These are phyloP conservation scores for Xylaria sp. DNA, from an alignment of 2,329 filamentous ascomycete genomes.

Conservation along the genomic window DNA sequence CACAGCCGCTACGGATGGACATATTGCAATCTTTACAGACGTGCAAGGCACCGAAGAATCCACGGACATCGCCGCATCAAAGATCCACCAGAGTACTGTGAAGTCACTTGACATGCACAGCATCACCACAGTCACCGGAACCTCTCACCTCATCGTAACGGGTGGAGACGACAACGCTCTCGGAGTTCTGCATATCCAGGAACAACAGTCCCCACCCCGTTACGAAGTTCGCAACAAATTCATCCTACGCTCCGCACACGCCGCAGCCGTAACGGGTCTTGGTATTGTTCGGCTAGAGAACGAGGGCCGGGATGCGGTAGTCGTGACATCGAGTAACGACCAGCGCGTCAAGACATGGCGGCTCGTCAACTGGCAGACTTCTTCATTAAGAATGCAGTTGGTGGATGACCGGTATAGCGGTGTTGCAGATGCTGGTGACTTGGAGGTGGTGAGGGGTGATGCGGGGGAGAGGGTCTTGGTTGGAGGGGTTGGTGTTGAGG, in stretches of 20 bases:
- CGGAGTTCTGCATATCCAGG: slow-evolving; percentile 34
- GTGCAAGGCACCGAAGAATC: slow-evolving; percentile 19
- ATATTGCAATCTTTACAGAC: slow-evolving; percentile 56
- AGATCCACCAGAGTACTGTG: slow-evolving; percentile 75
- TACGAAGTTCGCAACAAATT: slow-evolving; percentile 21
- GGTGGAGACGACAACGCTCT: slow-evolving; percentile 88
- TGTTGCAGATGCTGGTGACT: slow-evolving; percentile 54
- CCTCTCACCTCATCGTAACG: slow-evolving; percentile 55
- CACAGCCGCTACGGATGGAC: slow-evolving; percentile 77
- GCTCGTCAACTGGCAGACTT: slow-evolving; percentile 24
- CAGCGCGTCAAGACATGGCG: slow-evolving; percentile 55
- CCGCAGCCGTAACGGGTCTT: slow-evolving; percentile 63
- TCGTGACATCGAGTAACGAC: slow-evolving; percentile 53
- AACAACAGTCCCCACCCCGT: neutral
- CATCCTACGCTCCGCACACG: slow-evolving; percentile 57
- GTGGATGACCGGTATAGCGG: slow-evolving; percentile 51
- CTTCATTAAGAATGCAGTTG: slow-evolving; percentile 34
- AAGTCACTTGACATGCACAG: slow-evolving; percentile 54
- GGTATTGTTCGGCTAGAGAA: slow-evolving; percentile 32
- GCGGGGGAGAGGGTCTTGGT: slow-evolving; percentile 19
- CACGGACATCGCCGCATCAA: slow-evolving; percentile 32
- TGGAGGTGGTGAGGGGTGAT: slow-evolving; percentile 36
- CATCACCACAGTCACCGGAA: slow-evolving; percentile 25
- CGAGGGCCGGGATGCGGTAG: slow-evolving; percentile 21
- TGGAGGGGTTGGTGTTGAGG: slow-evolving; percentile 27